Evolutionary conservation across 495 filamentous ascomycete genomes (phyloP).

Genomic region (Annulohypoxylon stygium): DNA sequence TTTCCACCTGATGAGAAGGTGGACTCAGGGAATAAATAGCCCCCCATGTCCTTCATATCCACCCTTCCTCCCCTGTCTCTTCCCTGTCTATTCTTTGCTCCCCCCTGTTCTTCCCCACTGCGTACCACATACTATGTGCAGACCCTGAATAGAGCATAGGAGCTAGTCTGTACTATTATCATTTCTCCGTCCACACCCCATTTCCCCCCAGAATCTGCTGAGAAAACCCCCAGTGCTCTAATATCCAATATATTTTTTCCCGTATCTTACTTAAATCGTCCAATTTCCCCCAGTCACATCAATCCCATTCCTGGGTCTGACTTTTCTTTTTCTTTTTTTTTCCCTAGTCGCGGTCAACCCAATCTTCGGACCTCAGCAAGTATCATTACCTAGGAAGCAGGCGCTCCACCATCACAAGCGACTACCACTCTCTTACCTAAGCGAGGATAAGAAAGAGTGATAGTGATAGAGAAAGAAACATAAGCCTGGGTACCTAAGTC

Average conservation of each 20-base stretch:
- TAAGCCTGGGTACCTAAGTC: constrained; percentile 10
- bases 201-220: constrained; percentile 19
- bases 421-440: constrained; percentile 8
- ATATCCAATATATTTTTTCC: neutral
- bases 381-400: neutral
- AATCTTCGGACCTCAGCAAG: constrained; percentile 7
- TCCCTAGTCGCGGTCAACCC: constrained; percentile 27
- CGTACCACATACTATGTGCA: constrained; percentile 11
- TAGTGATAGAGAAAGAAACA: neutral
- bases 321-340: constrained; percentile 23
- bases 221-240: constrained; percentile 9
- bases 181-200: constrained; percentile 23
- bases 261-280: constrained; percentile 31
- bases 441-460: neutral
- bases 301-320: constrained; percentile 1
- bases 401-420: constrained; percentile 23
- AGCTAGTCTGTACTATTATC: constrained; percentile 11
- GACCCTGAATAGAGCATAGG: neutral
- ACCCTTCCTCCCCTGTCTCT: neutral
- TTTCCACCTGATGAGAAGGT: constrained; percentile 3
- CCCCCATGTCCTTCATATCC: neutral
- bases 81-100: neutral
- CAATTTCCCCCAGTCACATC: constrained; percentile 11
- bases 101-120: neutral
- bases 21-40: neutral